Base-by-base conservation (phyloP, 305 asterid species). In the Fraxinus ornus region DNA sequence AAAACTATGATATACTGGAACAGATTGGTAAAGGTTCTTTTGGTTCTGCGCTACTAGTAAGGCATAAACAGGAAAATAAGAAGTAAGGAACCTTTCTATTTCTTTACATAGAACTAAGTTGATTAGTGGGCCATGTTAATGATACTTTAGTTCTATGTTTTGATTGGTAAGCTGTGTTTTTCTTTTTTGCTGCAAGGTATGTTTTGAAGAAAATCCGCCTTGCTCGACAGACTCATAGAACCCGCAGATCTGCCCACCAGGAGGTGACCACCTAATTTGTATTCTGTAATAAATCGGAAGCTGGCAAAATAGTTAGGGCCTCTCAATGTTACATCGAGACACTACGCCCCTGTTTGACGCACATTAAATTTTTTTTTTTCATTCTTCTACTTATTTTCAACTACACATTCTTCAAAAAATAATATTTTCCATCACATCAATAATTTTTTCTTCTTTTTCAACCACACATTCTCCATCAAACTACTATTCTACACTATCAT, bases 21-120 rank as follows among this genome's bases (percentile, higher is more conserved):
- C 99, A 94, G 91, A 93, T 96, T 79, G 99, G 99, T 68, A 94
- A 89, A 92, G 99, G 99, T 52, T 93, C 98, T 9, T 96, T 96
- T 26, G 99, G 98, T 84, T 94, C 98, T 19, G 99, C 99, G 8
- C 84, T 96, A 62, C 98, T 96, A 36, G 99, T 96, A 78, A 90
- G 93, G 93, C 99, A 96, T 88, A 94, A 85, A 88, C 97, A 88
- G 77, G 99, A 96, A 91, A 91, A 91, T 87, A 93, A 94, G 90
- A 96, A 90, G 99, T 96, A 89, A 90, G 95, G 55, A 78, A 76
- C 60, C 52, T 33, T 82, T 33, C 8, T 30, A 57, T 37, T 52
- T 52, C 41, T 77, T 83, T 52, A 36, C 70, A 22, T 35, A 28
- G 49, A n/a, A 75, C 73, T 70, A 39, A 80, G 78, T 76, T 17